These are phyloP conservation scores for Solanum appendiculatum DNA, from an alignment of 257 asterid species.

Conservation along the genomic window DNA sequence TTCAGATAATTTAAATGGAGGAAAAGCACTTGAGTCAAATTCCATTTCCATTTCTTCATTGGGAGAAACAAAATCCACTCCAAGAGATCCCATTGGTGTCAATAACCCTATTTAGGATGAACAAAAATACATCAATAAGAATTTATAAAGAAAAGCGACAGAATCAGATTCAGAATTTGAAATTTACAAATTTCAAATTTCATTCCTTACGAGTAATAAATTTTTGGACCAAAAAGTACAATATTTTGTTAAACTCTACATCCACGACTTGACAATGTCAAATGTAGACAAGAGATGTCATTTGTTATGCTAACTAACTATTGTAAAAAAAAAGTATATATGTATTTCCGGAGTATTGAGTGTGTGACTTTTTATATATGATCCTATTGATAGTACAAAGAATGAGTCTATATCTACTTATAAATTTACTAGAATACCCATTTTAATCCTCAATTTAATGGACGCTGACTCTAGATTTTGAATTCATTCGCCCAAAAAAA, in stretches of 20 bases:
- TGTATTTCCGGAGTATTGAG: background rate
- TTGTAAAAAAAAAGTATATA: too few relatives aligned
- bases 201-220: background rate
- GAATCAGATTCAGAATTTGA: background rate
- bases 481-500: background rate
- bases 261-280: background rate
- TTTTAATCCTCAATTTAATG: background rate
- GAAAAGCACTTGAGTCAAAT: conserved; percentile 23
- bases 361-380: background rate
- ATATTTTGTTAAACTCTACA: background rate
- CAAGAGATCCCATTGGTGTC: background rate
- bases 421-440: background rate
- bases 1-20: conserved; percentile 27
- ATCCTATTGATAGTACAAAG: background rate
- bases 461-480: background rate
- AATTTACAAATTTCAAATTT: background rate
- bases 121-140: background rate
- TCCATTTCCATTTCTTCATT: background rate
- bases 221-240: background rate
- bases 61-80: background rate
- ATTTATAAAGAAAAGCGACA: background rate
- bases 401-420: background rate
- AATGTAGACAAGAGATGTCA: background rate
- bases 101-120: background rate
- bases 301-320: background rate